A percentile compares a stretch with the other conserved stretches of the same genome.
Conservation (phyloP, 2,329 filamentous ascomycete species). For the Lithohypha guttulata region DNA sequence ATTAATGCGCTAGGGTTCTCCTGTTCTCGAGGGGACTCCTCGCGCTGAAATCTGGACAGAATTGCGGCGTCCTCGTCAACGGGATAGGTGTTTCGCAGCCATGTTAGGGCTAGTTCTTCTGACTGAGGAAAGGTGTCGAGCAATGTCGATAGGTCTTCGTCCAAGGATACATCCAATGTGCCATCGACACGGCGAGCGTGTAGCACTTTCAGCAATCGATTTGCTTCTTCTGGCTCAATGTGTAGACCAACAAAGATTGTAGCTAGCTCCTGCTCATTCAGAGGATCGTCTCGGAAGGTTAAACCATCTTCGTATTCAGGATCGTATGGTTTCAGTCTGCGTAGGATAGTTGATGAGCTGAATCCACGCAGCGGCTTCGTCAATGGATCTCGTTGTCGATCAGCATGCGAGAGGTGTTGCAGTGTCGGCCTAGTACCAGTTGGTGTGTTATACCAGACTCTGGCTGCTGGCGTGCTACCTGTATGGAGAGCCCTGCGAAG, state of each 20-base stretch:
- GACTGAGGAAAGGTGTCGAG: constrained; percentile 22
- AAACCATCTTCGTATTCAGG: constrained; percentile 14
- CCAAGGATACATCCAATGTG: constrained; percentile 35
- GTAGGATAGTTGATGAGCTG: background rate
- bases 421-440: constrained; percentile 1
- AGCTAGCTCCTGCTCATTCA: constrained; percentile 12
- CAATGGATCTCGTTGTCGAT: background rate
- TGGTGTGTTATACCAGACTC: constrained; percentile 7
- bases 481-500: constrained; percentile 1
- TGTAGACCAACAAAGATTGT: constrained; percentile 14
- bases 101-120: constrained; percentile 29
- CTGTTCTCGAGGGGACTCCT: constrained; percentile 17
- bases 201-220: constrained; percentile 26
- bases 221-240: constrained; percentile 14
- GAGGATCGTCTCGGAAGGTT: constrained; percentile 15
- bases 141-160: constrained; percentile 28
- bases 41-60: constrained; percentile 30
- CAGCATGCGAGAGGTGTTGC: background rate
- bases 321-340: constrained; percentile 2
- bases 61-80: constrained; percentile 40
- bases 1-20: constrained; percentile 21
- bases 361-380: background rate
- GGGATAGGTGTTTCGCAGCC: constrained; percentile 33
- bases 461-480: background rate
- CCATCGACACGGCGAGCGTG: constrained; percentile 35